Conservation (phyloP, 176 grass and related monocot species). For the Eleusine indica region DNA sequence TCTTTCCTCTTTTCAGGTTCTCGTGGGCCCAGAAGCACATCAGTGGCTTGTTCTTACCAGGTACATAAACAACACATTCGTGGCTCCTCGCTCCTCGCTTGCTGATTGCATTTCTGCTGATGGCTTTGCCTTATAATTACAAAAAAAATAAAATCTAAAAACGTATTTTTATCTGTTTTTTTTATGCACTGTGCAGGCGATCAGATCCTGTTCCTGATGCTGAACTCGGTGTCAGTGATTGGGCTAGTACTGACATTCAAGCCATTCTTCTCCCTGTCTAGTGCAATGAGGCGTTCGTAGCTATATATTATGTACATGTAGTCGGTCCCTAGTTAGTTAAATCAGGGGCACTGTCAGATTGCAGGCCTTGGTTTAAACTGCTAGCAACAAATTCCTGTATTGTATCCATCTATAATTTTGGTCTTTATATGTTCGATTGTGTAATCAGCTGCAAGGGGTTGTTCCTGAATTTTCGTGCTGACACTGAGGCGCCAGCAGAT, state of each 20-base stretch:
- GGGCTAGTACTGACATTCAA: conserved; percentile 51
- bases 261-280: conserved; percentile 50
- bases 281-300: conserved; percentile 3
- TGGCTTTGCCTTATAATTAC: neutral
- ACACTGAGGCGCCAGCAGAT: neutral
- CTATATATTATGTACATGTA: conserved; percentile 7
- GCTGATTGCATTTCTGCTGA: neutral
- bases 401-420: neutral
- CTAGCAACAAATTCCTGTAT: neutral
- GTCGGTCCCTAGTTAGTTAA: neutral
- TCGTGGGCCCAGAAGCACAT: conserved; percentile 70
- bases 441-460: conserved; percentile 14
- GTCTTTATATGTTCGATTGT: neutral
- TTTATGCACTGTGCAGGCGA: conserved; percentile 51
- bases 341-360: neutral
- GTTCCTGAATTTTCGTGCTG: neutral
- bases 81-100: neutral
- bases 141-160: neutral
- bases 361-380: conserved; percentile 15
- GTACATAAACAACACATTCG: conserved; percentile 26
- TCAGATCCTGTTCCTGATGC: conserved; percentile 63
- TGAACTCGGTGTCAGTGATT: conserved; percentile 51
- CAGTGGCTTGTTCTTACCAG: conserved; percentile 50
- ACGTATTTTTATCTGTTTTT: neutral
- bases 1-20: conserved; percentile 46